Evolutionary conservation across 768 basidiomycete species (phyloP), one percentile per base, ranked within the genome.

Genomic region (Collybia sordida): DNA sequence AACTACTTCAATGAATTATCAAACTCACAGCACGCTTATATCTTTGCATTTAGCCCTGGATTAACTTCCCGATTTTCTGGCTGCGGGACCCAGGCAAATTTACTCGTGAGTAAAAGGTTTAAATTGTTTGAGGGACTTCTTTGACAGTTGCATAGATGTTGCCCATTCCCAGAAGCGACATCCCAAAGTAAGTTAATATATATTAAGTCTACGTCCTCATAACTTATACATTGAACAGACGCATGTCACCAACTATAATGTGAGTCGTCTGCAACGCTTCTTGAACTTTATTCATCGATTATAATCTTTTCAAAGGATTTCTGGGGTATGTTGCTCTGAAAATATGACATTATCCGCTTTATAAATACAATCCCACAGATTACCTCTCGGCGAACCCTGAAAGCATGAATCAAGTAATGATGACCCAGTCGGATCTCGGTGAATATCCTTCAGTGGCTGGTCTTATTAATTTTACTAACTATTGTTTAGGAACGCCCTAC

Each of bases 341-440:
- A 15, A 7, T 27, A 24, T 21, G 41, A 24, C 6, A 42, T 4
- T 6, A 21, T 42, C 6, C 19, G 41, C 14, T n/a, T n/a, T 18
- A 9, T 24, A 7, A 24, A 18, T 18, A 11, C 8, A n/a, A 15
- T 31, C 31, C 7, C 54, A 49, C 57, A 65, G 81, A 80, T 59
- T 82, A 75, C 58, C 70, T 79, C 53, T 67, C 72, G 25, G 63
- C 73, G 11, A 74, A 74, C 53, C 70, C 74, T 8, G 74, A 80
- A 60, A 77, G 79, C 39, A 73, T 68, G 21, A 68, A 76, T 46
- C 70, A 71, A 58, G 65, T 71, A 22, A 71, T 78, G 70, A 78
- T 78, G 63, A 62, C 73, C 24, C 63, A 83, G 53, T 77, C 78
- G 6, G 82, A 85, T 59, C 73, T 80, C 51, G 72, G 78, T n/a